Evolutionary conservation across 2,329 filamentous ascomycete species (phyloP).

Genomic region (Aspergillus ochraceoroseus): DNA sequence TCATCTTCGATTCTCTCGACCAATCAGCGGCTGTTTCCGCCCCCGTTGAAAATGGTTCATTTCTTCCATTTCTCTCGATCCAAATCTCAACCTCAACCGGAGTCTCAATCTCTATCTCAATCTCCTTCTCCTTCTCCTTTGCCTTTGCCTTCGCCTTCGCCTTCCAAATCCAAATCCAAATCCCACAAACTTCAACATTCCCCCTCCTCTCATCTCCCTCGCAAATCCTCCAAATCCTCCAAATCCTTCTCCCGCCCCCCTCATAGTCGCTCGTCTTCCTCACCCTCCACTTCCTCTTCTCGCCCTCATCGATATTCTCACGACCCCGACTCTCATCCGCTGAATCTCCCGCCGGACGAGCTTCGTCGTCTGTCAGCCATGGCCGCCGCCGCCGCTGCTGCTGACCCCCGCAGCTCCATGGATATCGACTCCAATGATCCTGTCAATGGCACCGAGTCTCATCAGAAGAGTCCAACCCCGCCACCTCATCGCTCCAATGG

Average conservation of each 20-base stretch:
- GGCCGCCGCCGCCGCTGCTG: constrained; percentile 46
- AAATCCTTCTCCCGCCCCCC: constrained; percentile 22
- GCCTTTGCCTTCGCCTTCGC: constrained; percentile 6
- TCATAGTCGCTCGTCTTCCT: constrained; percentile 32
- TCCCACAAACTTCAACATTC: constrained; percentile 11
- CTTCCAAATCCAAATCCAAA: constrained; percentile 22
- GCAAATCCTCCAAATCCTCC: constrained; percentile 15
- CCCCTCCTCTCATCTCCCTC: constrained; percentile 8
- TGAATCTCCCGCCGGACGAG: constrained; percentile 87
- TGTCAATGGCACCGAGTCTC: constrained; percentile 24
- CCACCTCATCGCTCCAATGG: constrained; percentile 49
- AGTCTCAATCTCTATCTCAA: not conserved
- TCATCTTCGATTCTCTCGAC: constrained; percentile 31
- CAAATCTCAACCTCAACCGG: constrained; percentile 19
- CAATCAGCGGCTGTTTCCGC: constrained; percentile 20
- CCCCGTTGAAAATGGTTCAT: constrained; percentile 32
- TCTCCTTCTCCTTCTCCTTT: too few relatives aligned
- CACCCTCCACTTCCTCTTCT: constrained; percentile 23
- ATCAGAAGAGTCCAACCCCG: constrained; percentile 43
- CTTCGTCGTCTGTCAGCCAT: constrained; percentile 66
- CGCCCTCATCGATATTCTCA: constrained; percentile 30
- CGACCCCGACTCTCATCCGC: constrained; percentile 67
- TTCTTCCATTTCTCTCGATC: constrained; percentile 38
- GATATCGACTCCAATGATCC: constrained; percentile 64
- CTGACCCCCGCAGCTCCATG: constrained; percentile 58